phyloP scores from a whole-genome alignment of 148 eudicot genomes.

The Spergularia marina region DNA sequence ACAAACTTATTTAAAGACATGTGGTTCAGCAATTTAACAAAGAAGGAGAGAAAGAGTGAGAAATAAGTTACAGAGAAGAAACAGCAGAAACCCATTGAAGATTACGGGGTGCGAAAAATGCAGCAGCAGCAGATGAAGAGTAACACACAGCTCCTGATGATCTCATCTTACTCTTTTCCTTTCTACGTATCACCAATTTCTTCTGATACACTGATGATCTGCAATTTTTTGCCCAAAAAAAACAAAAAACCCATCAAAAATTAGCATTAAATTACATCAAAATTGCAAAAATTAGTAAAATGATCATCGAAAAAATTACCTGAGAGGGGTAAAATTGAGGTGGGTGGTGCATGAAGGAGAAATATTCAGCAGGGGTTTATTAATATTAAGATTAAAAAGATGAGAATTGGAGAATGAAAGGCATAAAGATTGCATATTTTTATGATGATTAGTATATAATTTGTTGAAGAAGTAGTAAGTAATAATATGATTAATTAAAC shows the following conservation, averaged over 20 bases:
- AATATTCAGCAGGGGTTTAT: too few species aligned
- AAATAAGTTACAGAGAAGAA: slow-evolving; percentile 45
- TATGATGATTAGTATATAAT: too few species aligned
- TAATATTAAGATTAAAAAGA: too few species aligned
- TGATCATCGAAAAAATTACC: background rate
- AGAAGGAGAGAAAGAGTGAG: background rate
- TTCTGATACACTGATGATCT: slow-evolving; percentile 12
- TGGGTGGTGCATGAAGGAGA: too few species aligned
- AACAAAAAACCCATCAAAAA: background rate
- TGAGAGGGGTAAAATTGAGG: slow-evolving; percentile 10
- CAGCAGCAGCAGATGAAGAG: slow-evolving; percentile 22
- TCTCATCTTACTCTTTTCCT: slow-evolving; percentile 23
- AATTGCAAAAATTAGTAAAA: too few species aligned
- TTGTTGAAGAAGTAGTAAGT: too few species aligned
- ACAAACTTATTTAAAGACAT: background rate
- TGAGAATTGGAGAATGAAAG: slow-evolving; percentile 4
- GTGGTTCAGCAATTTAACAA: background rate
- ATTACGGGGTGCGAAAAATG: slow-evolving; percentile 40
- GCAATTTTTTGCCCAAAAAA: background rate
- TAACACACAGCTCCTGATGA: slow-evolving; percentile 42
- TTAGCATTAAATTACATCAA: background rate
- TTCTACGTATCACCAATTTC: slow-evolving; percentile 17
- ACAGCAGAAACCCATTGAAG: slow-evolving; percentile 62
- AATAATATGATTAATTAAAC: too few species aligned
- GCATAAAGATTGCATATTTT: slow-evolving; percentile 16